These are phyloP conservation scores for Lasiodiplodia hormozganensis DNA, from an alignment of 2,329 filamentous ascomycete genomes.

Conservation along the genomic window DNA sequence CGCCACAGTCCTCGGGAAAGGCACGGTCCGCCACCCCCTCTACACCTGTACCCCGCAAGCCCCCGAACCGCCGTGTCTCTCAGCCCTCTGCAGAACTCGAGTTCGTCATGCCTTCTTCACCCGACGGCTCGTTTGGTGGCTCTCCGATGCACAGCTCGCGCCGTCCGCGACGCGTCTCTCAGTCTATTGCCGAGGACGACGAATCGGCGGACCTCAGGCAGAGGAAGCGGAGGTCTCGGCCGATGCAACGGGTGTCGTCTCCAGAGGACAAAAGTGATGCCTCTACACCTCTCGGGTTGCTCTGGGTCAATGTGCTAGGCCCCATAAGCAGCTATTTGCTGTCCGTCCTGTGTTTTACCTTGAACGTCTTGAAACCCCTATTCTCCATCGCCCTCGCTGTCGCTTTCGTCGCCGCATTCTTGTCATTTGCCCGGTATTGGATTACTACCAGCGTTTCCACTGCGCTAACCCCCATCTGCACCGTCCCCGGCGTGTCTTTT, in stretches of 20 bases:
- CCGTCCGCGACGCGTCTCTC: conserved; percentile 7
- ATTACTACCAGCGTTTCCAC: conserved; percentile 33
- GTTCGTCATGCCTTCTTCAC: conserved; percentile 52
- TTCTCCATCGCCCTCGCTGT: conserved; percentile 67
- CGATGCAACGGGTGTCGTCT: conserved; percentile 16
- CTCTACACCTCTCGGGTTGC: conserved; percentile 31
- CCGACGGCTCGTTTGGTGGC: conserved; percentile 35
- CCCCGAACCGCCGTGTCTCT: conserved; percentile 6
- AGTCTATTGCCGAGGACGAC: neutral
- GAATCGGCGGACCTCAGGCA: neutral
- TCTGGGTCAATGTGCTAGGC: conserved; percentile 43
- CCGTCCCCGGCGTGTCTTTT: conserved; percentile 68
- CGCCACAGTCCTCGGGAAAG: conserved; percentile 27
- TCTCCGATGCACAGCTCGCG: conserved; percentile 25
- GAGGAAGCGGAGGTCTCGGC: conserved; percentile 12
- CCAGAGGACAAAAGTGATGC: neutral
- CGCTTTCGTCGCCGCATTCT: conserved; percentile 56
- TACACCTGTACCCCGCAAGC: conserved; percentile 22
- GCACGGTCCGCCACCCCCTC: conserved; percentile 16
- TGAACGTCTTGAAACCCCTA: conserved; percentile 69
- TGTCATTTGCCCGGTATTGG: conserved; percentile 8
- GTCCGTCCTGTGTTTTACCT: conserved; percentile 64
- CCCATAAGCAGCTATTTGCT: conserved; percentile 57
- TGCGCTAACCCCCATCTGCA: conserved; percentile 73
- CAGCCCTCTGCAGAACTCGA: conserved; percentile 44